phyloP scores from a whole-genome alignment of 331 rosid genomes.

The Spiraea crenata region DNA sequence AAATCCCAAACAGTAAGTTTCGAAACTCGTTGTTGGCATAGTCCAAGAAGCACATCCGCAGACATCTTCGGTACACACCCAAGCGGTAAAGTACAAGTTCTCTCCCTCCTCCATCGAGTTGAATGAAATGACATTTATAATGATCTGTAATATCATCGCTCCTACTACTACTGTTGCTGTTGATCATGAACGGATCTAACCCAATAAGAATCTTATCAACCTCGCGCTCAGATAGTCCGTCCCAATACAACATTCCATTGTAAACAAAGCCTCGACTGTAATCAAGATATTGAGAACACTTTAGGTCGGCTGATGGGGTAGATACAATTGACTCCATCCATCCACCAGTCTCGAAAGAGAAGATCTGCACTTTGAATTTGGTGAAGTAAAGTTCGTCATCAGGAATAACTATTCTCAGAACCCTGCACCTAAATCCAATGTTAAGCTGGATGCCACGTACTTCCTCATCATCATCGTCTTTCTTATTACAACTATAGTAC shows the following conservation, averaged over 20 bases:
- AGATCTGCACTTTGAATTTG: neutral
- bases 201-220: neutral
- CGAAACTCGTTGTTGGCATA: neutral
- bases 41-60: neutral
- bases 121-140: too few species aligned
- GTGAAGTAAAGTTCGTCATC: neutral
- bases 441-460: neutral
- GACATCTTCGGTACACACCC: neutral
- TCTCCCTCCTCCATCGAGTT: too few species aligned
- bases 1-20: neutral
- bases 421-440: neutral
- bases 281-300: too few species aligned
- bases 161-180: too few species aligned
- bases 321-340: neutral
- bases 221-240: neutral
- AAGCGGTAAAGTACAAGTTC: too few species aligned
- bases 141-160: too few species aligned
- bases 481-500: too few species aligned
- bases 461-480: too few species aligned
- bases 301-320: neutral
- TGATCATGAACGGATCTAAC: too few species aligned
- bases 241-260: neutral
- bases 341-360: neutral
- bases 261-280: neutral
- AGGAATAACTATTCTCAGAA: neutral